phyloP scores from a whole-genome alignment of 192 early-diverging fungal genomes.

The Dissophora globulifera region DNA sequence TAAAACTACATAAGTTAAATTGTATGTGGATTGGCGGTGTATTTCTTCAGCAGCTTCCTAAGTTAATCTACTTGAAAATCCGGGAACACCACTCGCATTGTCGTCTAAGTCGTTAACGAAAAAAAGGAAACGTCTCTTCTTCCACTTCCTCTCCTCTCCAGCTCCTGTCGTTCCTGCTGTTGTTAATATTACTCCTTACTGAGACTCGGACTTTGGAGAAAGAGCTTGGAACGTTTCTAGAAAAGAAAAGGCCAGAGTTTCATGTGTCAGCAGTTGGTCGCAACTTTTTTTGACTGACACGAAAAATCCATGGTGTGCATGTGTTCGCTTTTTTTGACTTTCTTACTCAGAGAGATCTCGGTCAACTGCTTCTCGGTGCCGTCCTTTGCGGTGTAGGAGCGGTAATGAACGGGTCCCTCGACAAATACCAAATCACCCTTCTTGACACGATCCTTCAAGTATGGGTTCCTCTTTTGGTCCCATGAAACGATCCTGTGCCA shows the following conservation, averaged over 20 bases:
- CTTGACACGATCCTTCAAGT: conserved; percentile 61
- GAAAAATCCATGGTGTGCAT: neutral
- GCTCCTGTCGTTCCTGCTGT: neutral
- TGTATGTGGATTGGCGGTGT: too few relatives aligned
- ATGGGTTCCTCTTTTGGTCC: conserved; percentile 47
- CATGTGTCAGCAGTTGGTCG: too few relatives aligned
- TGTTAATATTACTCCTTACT: neutral
- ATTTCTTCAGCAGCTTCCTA: too few relatives aligned
- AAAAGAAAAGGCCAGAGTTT: neutral
- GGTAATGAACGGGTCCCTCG: conserved; percentile 72
- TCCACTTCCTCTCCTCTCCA: neutral
- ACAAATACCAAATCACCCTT: conserved; percentile 74
- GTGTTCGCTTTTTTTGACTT: neutral
- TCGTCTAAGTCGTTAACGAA: too few relatives aligned
- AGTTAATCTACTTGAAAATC: too few relatives aligned
- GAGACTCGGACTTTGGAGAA: conserved; percentile 14
- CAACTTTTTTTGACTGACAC: too few relatives aligned
- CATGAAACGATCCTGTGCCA: conserved; percentile 73
- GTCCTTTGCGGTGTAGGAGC: conserved; percentile 71
- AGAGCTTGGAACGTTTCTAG: conserved; percentile 33
- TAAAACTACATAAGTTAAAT: too few relatives aligned
- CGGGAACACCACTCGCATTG: too few relatives aligned
- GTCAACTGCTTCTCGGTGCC: conserved; percentile 63
- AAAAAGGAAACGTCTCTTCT: too few relatives aligned
- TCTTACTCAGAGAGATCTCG: conserved; percentile 61